Evolutionary conservation across 305 asterid species (phyloP), one percentile per base, ranked within the genome.

Genomic region (Fraxinus nigra): DNA sequence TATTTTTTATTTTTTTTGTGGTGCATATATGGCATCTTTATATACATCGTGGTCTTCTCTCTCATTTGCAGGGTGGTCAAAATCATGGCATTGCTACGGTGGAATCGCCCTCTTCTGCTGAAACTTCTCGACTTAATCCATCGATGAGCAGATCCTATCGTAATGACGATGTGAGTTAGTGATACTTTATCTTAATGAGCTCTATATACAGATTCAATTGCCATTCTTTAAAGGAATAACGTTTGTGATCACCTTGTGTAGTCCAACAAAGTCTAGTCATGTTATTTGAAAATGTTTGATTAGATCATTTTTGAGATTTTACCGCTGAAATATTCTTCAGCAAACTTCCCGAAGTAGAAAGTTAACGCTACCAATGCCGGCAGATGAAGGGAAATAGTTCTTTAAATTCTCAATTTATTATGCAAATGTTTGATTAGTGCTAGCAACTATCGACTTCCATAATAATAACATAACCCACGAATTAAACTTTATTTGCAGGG

Each of bases 111-210:
- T 63, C 92, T 69, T 30, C 87, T 79, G 87, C 90, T 73, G 92
- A 89, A 86, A 79, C 88, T 81, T 82, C 87, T 82, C 83, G 72
- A 80, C 79, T 86, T 56, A 87, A 79, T 86, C 81, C 85, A 87
- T 80, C 87, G 65, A 65, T 84, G 82, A 87, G 84, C 75, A 88
- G 85, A 85, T 80, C 89, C 80, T 78, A 74, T 40, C 87, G 72
- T 84, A 84, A 82, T 79, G 87, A 84, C 80, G 94, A 90, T 67
- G 97, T 90, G 86, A 89, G 97, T 87, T 77, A 61, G 83, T 46
- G 70, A 24, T 38, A 59, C 80, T 40, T 40, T 48, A 22, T 72
- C 78, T 77, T 78, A 56, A 8, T 30, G 78, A 69, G 79, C 38
- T 79, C 63, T 79, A 54, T 48, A 76, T 26, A 75, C 79, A 37